These are phyloP conservation scores for Rhodotorula sp. DNA, from an alignment of 1,284 basidiomycete species.

Conservation along the genomic window DNA sequence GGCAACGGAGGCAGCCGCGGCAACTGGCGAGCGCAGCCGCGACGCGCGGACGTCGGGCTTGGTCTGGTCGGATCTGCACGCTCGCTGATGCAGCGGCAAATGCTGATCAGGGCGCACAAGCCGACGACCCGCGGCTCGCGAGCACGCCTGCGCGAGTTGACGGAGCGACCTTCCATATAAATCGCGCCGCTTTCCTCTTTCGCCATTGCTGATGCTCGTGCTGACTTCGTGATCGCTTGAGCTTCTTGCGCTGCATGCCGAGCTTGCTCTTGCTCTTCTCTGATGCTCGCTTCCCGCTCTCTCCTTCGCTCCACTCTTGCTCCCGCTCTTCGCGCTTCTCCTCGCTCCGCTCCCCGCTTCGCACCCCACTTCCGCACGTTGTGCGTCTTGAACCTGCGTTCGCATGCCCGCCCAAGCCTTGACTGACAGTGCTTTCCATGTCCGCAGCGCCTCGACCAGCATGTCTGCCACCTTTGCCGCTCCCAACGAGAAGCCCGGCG, in stretches of 20 bases:
- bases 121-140: too few species aligned
- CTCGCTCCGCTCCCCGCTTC: neutral
- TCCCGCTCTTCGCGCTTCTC: neutral
- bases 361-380: neutral
- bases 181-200: too few species aligned
- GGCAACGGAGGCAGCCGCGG: too few species aligned
- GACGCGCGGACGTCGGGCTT: too few species aligned
- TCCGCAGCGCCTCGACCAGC: neutral
- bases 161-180: too few species aligned
- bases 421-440: too few species aligned
- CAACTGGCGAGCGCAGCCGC: too few species aligned
- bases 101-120: too few species aligned
- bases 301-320: neutral
- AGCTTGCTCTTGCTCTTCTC: neutral
- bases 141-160: too few species aligned
- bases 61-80: too few species aligned
- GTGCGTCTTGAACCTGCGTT: neutral
- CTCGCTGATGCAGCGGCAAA: too few species aligned
- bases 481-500: neutral
- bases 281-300: neutral
- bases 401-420: neutral
- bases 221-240: neutral
- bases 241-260: neutral
- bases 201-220: too few species aligned
- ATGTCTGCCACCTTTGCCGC: constrained; percentile 1